Conservation (phyloP, 2,329 filamentous ascomycete genomes). For the Fusarium buharicum region DNA sequence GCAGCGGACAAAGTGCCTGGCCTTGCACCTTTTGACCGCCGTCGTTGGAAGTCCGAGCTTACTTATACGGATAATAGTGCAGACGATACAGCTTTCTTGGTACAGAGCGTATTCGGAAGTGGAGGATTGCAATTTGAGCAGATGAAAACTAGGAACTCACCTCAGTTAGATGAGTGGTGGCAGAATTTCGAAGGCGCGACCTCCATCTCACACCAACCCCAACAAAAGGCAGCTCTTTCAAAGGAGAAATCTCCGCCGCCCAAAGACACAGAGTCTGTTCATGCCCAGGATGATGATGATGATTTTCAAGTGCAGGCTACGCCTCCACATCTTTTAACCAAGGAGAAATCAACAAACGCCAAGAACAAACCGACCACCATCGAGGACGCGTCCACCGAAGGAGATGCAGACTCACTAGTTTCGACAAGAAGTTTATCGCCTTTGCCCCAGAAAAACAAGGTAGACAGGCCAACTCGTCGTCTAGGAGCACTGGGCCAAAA, state of each 20-base stretch:
- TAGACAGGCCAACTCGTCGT: slow-evolving; percentile 35
- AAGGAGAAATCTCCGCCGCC: slow-evolving; percentile 22
- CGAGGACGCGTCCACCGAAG: slow-evolving; percentile 51
- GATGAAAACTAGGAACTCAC: slow-evolving; percentile 48
- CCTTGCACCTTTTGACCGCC: slow-evolving; percentile 59
- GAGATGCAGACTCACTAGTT: slow-evolving; percentile 42
- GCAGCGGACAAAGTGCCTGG: slow-evolving; percentile 63
- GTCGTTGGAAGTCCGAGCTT: slow-evolving; percentile 52
- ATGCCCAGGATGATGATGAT: slow-evolving; percentile 53
- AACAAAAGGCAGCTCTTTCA: slow-evolving; percentile 20
- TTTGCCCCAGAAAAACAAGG: slow-evolving; percentile 23
- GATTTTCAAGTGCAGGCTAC: slow-evolving; percentile 64
- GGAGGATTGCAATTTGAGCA: slow-evolving; percentile 48
- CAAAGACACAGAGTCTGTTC: slow-evolving; percentile 35
- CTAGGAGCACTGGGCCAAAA: slow-evolving; percentile 53
- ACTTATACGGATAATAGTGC: slow-evolving; percentile 40
- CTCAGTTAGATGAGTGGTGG: slow-evolving; percentile 62
- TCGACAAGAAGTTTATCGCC: slow-evolving; percentile 14
- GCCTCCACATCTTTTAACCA: slow-evolving; percentile 52
- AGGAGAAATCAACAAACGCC: slow-evolving; percentile 36
- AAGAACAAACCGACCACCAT: slow-evolving; percentile 16
- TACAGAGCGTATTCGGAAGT: slow-evolving; percentile 56
- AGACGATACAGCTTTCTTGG: slow-evolving; percentile 51
- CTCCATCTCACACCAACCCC: slow-evolving; percentile 36
- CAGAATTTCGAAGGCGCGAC: slow-evolving; percentile 51